Percentiles rank a stretch among this genome's conserved stretches.
phyloP scores from a whole-genome alignment of 176 grass and related monocot genomes.

The Saccharum spontaneum region DNA sequence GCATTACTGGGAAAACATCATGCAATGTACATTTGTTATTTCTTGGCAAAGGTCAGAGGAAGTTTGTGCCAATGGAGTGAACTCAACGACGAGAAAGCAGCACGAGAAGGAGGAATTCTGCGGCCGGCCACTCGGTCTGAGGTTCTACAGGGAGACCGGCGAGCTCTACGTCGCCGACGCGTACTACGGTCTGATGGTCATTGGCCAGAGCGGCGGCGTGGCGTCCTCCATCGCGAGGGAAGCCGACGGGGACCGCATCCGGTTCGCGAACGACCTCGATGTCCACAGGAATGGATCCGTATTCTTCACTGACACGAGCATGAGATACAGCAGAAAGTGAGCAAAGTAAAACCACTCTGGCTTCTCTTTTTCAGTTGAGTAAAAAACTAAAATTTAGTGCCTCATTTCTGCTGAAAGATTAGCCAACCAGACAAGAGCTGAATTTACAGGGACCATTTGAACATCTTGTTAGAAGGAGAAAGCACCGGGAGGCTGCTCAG shows the following conservation, averaged over 20 bases:
- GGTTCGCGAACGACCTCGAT: constrained; percentile 90
- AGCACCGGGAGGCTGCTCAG: constrained; percentile 74
- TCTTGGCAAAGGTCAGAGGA: constrained; percentile 56
- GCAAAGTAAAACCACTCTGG: not conserved
- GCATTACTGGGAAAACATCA: not conserved
- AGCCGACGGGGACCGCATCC: constrained; percentile 54
- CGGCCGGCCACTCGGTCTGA: constrained; percentile 78
- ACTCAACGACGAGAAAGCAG: constrained; percentile 66
- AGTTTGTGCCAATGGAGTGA: constrained; percentile 56
- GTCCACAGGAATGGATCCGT: constrained; percentile 80
- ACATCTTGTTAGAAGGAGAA: constrained; percentile 84
- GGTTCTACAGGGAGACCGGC: constrained; percentile 59
- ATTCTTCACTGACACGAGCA: constrained; percentile 92
- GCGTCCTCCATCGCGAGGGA: constrained; percentile 56
- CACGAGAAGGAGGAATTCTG: constrained; percentile 68
- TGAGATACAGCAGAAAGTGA: constrained; percentile 82
- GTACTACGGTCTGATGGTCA: constrained; percentile 76
- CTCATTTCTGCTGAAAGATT: not conserved
- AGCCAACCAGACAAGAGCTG: not conserved
- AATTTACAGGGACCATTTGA: constrained; percentile 64
- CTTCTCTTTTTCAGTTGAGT: not conserved
- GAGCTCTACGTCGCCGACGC: constrained; percentile 87
- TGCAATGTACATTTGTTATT: not conserved
- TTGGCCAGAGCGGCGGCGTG: constrained; percentile 55
- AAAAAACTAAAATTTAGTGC: not conserved